Conservation (phyloP, 129 eudicot species). For the Flaveria ramosissima region DNA sequence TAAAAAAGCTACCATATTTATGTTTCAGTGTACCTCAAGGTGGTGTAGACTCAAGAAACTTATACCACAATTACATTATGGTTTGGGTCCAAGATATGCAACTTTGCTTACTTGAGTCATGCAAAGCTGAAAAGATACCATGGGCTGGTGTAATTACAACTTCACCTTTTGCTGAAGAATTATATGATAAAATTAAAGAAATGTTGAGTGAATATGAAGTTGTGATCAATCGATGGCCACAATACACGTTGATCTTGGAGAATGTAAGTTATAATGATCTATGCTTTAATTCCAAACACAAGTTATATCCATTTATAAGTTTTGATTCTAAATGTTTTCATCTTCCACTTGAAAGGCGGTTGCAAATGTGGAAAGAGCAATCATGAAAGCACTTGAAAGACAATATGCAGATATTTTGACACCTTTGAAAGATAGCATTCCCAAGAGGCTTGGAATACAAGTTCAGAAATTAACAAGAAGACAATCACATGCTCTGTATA, state of each 20-base stretch:
- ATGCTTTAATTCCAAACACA: conserved; percentile 8
- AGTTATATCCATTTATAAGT: not conserved
- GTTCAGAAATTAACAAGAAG: conserved; percentile 87
- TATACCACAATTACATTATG: conserved; percentile 77
- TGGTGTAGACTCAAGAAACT: conserved; percentile 70
- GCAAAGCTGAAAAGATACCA: conserved; percentile 91
- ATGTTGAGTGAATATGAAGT: conserved; percentile 73
- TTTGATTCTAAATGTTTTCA: conserved; percentile 12
- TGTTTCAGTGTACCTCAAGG: conserved; percentile 63
- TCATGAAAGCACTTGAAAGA: conserved; percentile 79
- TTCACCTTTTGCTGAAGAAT: conserved; percentile 85
- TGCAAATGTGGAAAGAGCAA: conserved; percentile 87
- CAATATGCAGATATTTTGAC: conserved; percentile 83
- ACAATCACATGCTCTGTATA: conserved; percentile 66
- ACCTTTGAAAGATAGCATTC: conserved; percentile 84
- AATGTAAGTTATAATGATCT: conserved; percentile 55
- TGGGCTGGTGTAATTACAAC: conserved; percentile 85
- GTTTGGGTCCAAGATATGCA: conserved; percentile 95
- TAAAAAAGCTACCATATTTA: not conserved
- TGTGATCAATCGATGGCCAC: conserved; percentile 88
- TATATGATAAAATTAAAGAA: conserved; percentile 61
- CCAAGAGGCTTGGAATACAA: conserved; percentile 85
- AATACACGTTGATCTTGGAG: conserved; percentile 74
- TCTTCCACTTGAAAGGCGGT: conserved; percentile 52
- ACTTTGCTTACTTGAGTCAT: conserved; percentile 68